Evolutionary conservation across 768 basidiomycete genomes (phyloP).

Genomic region (Psilocybe sp.): DNA sequence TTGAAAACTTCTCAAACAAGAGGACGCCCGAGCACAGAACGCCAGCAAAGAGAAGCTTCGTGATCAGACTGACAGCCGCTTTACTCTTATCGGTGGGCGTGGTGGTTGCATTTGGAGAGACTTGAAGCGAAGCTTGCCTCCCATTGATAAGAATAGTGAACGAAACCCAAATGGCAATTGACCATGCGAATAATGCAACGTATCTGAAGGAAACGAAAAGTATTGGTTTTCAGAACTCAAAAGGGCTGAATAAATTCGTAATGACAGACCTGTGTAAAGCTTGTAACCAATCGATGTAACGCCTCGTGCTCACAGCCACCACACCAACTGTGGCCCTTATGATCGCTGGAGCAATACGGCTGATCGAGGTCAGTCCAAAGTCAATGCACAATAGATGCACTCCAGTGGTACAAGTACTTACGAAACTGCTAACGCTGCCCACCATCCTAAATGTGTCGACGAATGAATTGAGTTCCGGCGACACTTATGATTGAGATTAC

Average conservation of each 20-base stretch:
- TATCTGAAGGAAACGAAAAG: conserved; percentile 31
- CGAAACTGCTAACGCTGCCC: conserved; percentile 68
- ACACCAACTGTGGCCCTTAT: conserved; percentile 67
- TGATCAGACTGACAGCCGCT: conserved; percentile 50
- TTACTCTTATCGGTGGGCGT: conserved; percentile 20
- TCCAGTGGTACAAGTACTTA: conserved; percentile 29
- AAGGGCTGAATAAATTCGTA: background rate
- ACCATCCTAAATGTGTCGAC: conserved; percentile 57
- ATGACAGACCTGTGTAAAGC: conserved; percentile 56
- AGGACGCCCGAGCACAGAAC: conserved; percentile 68
- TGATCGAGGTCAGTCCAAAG: conserved; percentile 16
- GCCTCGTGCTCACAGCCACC: conserved; percentile 65
- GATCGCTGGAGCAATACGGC: conserved; percentile 47
- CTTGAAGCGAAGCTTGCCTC: conserved; percentile 30
- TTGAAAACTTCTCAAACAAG: conserved; percentile 78
- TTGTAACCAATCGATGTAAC: conserved; percentile 78
- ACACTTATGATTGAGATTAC: conserved; percentile 12
- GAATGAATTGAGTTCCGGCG: background rate
- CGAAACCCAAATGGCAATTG: conserved; percentile 62
- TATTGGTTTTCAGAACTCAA: background rate
- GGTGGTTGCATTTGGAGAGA: conserved; percentile 14
- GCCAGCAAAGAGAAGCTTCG: conserved; percentile 70
- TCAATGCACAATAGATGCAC: background rate
- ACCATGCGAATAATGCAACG: conserved; percentile 69
- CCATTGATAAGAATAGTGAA: conserved; percentile 63